phyloP scores from a whole-genome alignment of 176 grass and related monocot genomes.

The Stipa capillata region DNA sequence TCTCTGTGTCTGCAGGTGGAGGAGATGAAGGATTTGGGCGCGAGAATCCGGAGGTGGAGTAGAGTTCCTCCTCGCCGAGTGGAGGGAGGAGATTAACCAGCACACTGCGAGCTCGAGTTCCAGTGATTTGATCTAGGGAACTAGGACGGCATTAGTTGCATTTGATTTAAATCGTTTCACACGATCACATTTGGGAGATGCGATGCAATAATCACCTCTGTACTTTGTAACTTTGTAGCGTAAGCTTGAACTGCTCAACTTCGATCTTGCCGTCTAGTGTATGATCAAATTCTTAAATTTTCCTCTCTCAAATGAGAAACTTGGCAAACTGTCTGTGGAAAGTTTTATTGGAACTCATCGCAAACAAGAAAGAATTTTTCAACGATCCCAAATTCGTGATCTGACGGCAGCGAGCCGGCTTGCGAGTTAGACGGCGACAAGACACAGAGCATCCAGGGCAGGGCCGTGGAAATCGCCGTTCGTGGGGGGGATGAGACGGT shows the following conservation, averaged over 20 bases:
- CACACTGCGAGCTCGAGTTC: not conserved
- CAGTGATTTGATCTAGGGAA: not conserved
- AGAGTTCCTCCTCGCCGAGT: slow-evolving; percentile 43
- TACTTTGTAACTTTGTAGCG: not conserved
- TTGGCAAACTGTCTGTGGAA: not conserved
- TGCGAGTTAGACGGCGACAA: not conserved
- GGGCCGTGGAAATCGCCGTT: slow-evolving; percentile 28
- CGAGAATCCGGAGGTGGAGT: slow-evolving; percentile 59
- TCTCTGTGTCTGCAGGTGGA: slow-evolving; percentile 36
- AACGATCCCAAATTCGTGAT: not conserved
- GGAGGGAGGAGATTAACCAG: slow-evolving; percentile 9
- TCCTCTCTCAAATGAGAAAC: not conserved
- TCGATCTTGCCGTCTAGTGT: not conserved
- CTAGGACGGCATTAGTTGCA: not conserved
- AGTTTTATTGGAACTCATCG: not conserved
- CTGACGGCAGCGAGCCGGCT: not conserved
- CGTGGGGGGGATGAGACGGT: slow-evolving; percentile 21
- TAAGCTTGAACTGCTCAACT: not conserved
- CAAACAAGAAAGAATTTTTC: not conserved
- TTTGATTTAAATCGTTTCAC: not conserved
- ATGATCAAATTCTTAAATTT: no score
- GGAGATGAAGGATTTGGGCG: slow-evolving; percentile 56
- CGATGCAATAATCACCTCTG: not conserved
- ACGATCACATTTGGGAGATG: not conserved
- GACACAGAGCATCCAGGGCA: not conserved